These are phyloP conservation scores for Podospora bellae-mahoneyi DNA, from an alignment of 495 filamentous ascomycete genomes.

Conservation along the genomic window DNA sequence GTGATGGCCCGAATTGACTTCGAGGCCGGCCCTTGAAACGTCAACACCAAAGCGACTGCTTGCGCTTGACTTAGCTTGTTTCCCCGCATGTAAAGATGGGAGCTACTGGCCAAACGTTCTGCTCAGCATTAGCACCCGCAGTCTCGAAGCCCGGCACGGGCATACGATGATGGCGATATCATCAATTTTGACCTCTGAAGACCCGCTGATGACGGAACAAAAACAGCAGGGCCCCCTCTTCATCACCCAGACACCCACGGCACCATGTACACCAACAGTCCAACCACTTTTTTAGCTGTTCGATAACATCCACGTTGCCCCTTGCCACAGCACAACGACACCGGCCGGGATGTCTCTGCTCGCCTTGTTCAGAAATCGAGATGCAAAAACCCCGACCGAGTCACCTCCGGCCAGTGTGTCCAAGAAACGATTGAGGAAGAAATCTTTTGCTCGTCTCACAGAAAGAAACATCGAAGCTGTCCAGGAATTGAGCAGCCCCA, in stretches of 20 bases:
- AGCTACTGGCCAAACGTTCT: not conserved
- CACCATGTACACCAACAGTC: not conserved
- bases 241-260: not conserved
- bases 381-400: not conserved
- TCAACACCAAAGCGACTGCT: not conserved
- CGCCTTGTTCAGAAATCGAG: not conserved
- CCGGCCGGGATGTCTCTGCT: not conserved
- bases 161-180: not conserved
- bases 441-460: constrained; percentile 1
- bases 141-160: not conserved
- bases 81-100: not conserved
- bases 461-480: not conserved
- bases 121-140: not conserved
- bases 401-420: not conserved
- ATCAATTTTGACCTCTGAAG: not conserved
- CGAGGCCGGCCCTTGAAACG: not conserved
- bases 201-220: not conserved
- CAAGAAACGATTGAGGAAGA: constrained; percentile 7
- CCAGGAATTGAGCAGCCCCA: not conserved
- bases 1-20: not conserved
- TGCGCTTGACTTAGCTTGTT: not conserved
- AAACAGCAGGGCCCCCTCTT: not conserved
- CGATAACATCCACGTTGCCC: not conserved
- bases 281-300: not conserved
- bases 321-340: not conserved